These are phyloP conservation scores for Auricularia auricula-judae DNA, from an alignment of 768 basidiomycete genomes.

Conservation along the genomic window DNA sequence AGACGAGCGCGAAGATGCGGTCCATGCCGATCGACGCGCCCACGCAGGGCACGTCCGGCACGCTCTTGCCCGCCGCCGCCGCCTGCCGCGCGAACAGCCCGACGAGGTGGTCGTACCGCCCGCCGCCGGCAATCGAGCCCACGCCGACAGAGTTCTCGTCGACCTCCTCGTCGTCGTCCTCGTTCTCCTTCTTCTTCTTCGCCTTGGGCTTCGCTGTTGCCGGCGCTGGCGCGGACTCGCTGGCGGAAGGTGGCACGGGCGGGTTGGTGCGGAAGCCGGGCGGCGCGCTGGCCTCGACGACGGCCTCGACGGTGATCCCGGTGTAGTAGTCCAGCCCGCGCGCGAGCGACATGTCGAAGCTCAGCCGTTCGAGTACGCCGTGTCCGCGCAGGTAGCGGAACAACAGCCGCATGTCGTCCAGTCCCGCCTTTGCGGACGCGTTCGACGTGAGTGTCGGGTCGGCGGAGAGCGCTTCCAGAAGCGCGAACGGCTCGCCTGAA, in stretches of 20 bases:
- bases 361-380: conserved; percentile 76
- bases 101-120: conserved; percentile 92
- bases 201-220: conserved; percentile 26
- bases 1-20: conserved; percentile 81
- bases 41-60: conserved; percentile 67
- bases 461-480: conserved; percentile 58
- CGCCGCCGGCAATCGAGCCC: conserved; percentile 98
- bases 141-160: conserved; percentile 93
- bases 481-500: conserved; percentile 55
- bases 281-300: conserved; percentile 87
- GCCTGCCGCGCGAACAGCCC: conserved; percentile 82
- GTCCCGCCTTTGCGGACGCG: conserved; percentile 63
- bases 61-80: conserved; percentile 45
- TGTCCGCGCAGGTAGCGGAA: conserved; percentile 78
- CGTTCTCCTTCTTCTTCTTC: conserved; percentile 12
- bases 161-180: conserved; percentile 57
- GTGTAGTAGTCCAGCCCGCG: conserved; percentile 98
- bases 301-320: conserved; percentile 95
- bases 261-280: conserved; percentile 59
- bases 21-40: conserved; percentile 91
- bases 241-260: conserved; percentile 31
- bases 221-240: conserved; percentile 17
- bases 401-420: conserved; percentile 76
- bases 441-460: conserved; percentile 61
- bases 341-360: conserved; percentile 95